Base-by-base conservation (phyloP, 441 rosid genomes). In the Bocquillonia castaneifolia region DNA sequence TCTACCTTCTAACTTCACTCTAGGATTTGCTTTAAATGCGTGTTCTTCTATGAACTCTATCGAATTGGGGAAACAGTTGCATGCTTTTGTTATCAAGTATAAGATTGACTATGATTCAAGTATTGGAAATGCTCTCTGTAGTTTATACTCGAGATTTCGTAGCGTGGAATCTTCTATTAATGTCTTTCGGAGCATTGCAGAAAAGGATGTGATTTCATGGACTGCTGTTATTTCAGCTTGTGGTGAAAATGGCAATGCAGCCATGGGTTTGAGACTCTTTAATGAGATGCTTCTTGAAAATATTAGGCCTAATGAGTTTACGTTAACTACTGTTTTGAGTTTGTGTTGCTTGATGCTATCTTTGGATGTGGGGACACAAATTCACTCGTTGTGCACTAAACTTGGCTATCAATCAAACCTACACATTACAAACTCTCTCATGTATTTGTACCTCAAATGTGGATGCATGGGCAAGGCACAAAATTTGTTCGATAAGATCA, bases 61-160 rank as follows among this genome's bases (percentile, higher is more conserved):
- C 25, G 68, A 77, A 64, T 45, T 87, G 59, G 88, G 83, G 64
- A 76, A 72, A 64, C 86, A 87, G 62, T 72, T 85, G 66, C 92
- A 87, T 63, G 86, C 80, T 26, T 83, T 76, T 45, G 62, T 71
- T 63, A 72, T 85, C 34, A 87, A 87, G 72, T 83, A 83, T 72
- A 37, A 57, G 74, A 66, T 73, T 64, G 85, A 78, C 25, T 59
- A 66, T n/a, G 82, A 80, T 44, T 17, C 82, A 0, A 79, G 85
- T 52, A 72, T 85, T 69, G 89, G 89, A 52, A 87, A 85, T 79
- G 78, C 92, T 23, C 85, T 83, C 18, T 85, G 88, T 57, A 75
- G 77, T 70, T 74, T 83, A 26, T 83, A 82, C 81, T 80, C 88
- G 10, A 85, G 70, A 71, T 76, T 57, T 72, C 79, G 80, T 52